Percentiles rank a stretch among this genome's conserved stretches.
These are phyloP conservation scores for Xylariomycetidae sp. DNA, from an alignment of 2,329 filamentous ascomycete genomes.

Conservation along the genomic window DNA sequence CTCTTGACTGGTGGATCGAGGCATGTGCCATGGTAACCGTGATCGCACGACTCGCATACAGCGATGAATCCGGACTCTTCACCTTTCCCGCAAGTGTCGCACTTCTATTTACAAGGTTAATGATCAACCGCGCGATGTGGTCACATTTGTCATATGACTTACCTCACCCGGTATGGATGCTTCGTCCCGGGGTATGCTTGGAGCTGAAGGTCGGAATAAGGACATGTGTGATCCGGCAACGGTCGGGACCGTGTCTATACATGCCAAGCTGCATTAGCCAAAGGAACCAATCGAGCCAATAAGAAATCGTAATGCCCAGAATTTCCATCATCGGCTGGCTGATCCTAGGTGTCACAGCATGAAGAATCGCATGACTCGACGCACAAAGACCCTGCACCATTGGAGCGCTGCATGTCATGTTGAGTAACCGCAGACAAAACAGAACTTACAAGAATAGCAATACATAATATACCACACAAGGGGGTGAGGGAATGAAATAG, in stretches of 20 bases:
- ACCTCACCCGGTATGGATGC: constrained; percentile 39
- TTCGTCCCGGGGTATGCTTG: constrained; percentile 57
- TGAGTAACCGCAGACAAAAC: constrained; percentile 4
- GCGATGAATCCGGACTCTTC: constrained; percentile 69
- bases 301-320: constrained; percentile 6
- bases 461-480: background rate
- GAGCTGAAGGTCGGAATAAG: constrained; percentile 77
- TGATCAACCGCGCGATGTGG: too few species aligned
- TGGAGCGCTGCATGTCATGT: constrained; percentile 11
- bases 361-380: constrained; percentile 15
- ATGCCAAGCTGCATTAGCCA: constrained; percentile 31
- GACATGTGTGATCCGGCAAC: constrained; percentile 98
- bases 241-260: constrained; percentile 63
- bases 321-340: constrained; percentile 7
- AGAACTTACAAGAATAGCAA: constrained; percentile 1
- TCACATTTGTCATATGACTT: too few species aligned
- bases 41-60: constrained; percentile 87
- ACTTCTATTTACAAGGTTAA: constrained; percentile 57
- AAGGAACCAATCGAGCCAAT: constrained; percentile 18
- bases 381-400: too few species aligned
- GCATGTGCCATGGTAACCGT: constrained; percentile 80
- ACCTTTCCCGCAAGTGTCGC: constrained; percentile 78
- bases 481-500: background rate
- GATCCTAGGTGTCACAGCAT: constrained; percentile 8
- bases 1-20: constrained; percentile 78